These are phyloP conservation scores for Yamadazyma conglobata DNA, from an alignment of 1,139 yeast genomes.

Conservation along the genomic window DNA sequence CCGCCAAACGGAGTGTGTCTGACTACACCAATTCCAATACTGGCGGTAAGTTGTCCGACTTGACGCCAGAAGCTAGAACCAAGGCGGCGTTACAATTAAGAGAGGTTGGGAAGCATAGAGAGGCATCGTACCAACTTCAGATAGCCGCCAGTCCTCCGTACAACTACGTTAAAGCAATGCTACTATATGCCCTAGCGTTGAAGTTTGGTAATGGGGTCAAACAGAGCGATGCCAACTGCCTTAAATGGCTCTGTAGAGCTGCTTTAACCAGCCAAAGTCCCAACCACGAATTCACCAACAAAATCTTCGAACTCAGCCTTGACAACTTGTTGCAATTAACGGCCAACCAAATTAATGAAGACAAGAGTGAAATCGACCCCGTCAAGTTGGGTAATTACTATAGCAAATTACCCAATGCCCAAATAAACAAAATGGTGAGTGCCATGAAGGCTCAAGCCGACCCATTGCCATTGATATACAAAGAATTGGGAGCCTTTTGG, in stretches of 20 bases:
- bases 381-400: conserved; percentile 23
- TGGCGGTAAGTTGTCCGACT: conserved; percentile 12
- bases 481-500: conserved; percentile 61
- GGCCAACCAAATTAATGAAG: conserved; percentile 21
- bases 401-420: conserved; percentile 22
- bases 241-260: conserved; percentile 56
- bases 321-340: conserved; percentile 31
- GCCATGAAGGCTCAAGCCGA: conserved; percentile 28
- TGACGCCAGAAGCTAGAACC: conserved; percentile 45
- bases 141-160: conserved; percentile 59
- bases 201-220: conserved; percentile 71
- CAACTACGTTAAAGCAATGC: conserved; percentile 59
- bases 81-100: conserved; percentile 53
- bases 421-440: conserved; percentile 25
- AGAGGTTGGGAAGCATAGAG: conserved; percentile 58
- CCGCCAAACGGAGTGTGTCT: conserved; percentile 15
- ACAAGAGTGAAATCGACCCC: conserved; percentile 30
- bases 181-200: conserved; percentile 66
- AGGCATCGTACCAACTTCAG: conserved; percentile 67
- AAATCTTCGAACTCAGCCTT: conserved; percentile 26
- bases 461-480: conserved; percentile 31
- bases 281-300: conserved; percentile 15
- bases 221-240: conserved; percentile 53
- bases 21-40: conserved; percentile 11
- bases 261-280: conserved; percentile 18